Evolutionary conservation across 2,329 filamentous ascomycete genomes (phyloP).

Genomic region (Cladosporium cucumerinum): DNA sequence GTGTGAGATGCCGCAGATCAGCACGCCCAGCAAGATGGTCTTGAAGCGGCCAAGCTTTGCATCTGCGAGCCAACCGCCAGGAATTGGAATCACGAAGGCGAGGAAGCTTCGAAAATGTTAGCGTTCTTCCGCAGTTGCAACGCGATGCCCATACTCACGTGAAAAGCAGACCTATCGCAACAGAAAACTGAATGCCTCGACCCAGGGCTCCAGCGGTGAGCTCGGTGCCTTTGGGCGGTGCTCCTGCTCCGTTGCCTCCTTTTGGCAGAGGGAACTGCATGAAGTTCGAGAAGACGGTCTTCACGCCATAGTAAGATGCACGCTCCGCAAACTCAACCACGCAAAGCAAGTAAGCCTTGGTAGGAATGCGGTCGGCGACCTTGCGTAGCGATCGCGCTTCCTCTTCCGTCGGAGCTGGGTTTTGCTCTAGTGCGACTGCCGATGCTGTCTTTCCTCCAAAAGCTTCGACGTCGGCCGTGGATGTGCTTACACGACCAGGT

Average conservation of each 20-base stretch:
- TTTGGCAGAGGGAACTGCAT: conserved; percentile 58
- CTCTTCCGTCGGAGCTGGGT: background rate
- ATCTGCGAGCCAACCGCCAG: conserved; percentile 26
- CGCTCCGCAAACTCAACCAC: conserved; percentile 60
- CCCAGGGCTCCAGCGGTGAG: conserved; percentile 44
- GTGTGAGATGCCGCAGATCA: conserved; percentile 25
- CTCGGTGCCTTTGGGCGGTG: conserved; percentile 56
- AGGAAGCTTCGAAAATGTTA: conserved; percentile 40
- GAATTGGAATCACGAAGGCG: conserved; percentile 56
- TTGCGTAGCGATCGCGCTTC: conserved; percentile 39
- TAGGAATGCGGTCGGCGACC: conserved; percentile 51
- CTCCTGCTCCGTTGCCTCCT: conserved; percentile 46
- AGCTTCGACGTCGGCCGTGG: background rate
- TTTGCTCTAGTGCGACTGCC: background rate
- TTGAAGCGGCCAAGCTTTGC: conserved; percentile 26
- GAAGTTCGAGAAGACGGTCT: conserved; percentile 58
- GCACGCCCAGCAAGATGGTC: conserved; percentile 24
- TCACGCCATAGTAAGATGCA: conserved; percentile 58
- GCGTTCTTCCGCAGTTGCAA: background rate
- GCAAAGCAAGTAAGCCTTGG: conserved; percentile 56
- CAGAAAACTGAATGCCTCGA: conserved; percentile 42
- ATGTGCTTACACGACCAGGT: background rate
- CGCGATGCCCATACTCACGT: background rate
- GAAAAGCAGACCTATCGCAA: background rate
- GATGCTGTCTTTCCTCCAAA: background rate